These are phyloP conservation scores for Trichoderma afroharzianum DNA, from an alignment of 2,329 filamentous ascomycete genomes.

Conservation along the genomic window DNA sequence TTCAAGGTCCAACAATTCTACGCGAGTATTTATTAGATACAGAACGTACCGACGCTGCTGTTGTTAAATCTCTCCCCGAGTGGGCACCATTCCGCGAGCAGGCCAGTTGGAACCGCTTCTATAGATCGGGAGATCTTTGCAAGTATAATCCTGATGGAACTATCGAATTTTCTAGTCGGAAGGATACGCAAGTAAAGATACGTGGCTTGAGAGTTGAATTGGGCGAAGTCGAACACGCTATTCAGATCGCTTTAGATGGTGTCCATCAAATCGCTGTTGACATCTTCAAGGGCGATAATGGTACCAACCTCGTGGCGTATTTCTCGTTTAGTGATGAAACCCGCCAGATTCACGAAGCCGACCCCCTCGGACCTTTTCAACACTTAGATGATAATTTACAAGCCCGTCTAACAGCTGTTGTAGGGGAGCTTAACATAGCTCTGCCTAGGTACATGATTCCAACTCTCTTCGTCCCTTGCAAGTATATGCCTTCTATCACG, in stretches of 20 bases:
- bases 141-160: slow-evolving; percentile 15
- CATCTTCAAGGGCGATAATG: slow-evolving; percentile 6
- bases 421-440: slow-evolving; percentile 14
- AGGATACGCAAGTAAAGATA: slow-evolving; percentile 7
- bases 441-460: slow-evolving; percentile 24
- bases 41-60: neutral
- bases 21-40: slow-evolving; percentile 16
- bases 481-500: slow-evolving; percentile 22
- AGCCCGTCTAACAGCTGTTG: slow-evolving; percentile 19
- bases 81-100: slow-evolving; percentile 10
- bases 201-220: slow-evolving; percentile 8
- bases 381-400: slow-evolving; percentile 5
- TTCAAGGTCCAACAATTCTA: slow-evolving; percentile 13
- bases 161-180: slow-evolving; percentile 12
- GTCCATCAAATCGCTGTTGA: slow-evolving; percentile 12
- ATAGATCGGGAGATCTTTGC: slow-evolving; percentile 14
- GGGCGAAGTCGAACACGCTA: slow-evolving; percentile 17
- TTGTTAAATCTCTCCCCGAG: neutral
- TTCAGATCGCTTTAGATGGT: neutral
- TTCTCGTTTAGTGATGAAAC: slow-evolving; percentile 14
- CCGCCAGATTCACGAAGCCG: neutral
- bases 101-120: slow-evolving; percentile 4
- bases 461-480: slow-evolving; percentile 21
- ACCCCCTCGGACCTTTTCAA: slow-evolving; percentile 16
- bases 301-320: slow-evolving; percentile 4